Percentiles rank a stretch among this genome's conserved stretches.
Evolutionary conservation across 257 asterid species (phyloP).

Genomic region (Penstemon barbatus): DNA sequence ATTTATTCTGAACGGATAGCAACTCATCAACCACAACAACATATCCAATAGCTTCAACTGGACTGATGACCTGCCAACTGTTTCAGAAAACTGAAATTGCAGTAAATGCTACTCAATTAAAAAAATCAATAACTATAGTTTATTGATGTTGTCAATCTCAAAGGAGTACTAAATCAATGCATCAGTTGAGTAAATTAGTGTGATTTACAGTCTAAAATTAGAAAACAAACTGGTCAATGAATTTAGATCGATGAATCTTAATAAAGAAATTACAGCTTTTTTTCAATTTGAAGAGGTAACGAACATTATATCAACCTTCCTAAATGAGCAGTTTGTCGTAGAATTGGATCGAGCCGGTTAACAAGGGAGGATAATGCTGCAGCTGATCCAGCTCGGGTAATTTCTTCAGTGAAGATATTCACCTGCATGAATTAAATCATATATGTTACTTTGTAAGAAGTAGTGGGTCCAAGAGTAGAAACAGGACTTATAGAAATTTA

Average conservation of each 20-base stretch:
- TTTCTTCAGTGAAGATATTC: conserved; percentile 93
- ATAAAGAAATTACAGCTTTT: not conserved
- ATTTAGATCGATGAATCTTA: conserved; percentile 19
- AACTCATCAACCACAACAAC: conserved; percentile 87
- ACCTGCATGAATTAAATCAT: conserved; percentile 53
- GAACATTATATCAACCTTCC: conserved; percentile 66
- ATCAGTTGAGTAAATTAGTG: conserved; percentile 3
- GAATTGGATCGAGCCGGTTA: conserved; percentile 94
- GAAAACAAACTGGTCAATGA: conserved; percentile 3
- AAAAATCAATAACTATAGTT: conserved; percentile 18
- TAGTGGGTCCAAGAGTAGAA: conserved; percentile 14
- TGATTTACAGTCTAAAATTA: conserved; percentile 12
- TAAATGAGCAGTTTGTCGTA: conserved; percentile 83
- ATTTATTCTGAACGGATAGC: conserved; percentile 81
- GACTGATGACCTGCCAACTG: conserved; percentile 99
- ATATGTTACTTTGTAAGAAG: conserved; percentile 26
- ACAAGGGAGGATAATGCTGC: conserved; percentile 94
- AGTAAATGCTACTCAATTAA: conserved; percentile 23
- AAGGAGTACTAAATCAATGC: not conserved
- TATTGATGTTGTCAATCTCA: conserved; percentile 6
- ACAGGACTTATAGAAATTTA: conserved; percentile 18
- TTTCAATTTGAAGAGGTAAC: not conserved
- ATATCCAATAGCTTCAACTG: conserved; percentile 92
- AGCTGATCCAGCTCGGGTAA: conserved; percentile 96
- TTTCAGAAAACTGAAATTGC: conserved; percentile 29